phyloP scores from a whole-genome alignment of 2,329 filamentous ascomycete species.

The Ophiostoma ips region DNA sequence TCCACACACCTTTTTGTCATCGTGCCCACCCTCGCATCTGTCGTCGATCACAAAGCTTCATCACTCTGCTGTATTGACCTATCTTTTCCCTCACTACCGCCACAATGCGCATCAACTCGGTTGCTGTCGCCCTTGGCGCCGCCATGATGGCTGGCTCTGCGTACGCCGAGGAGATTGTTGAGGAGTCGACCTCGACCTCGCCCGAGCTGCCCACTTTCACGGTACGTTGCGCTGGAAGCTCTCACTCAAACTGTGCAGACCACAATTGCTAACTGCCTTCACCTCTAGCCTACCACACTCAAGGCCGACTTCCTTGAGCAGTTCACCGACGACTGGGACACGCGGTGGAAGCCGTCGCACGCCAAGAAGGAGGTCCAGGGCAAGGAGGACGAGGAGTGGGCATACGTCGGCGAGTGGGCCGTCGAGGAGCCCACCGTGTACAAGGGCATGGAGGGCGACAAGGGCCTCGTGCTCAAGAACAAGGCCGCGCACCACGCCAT shows the following conservation, averaged over 20 bases:
- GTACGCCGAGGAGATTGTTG: slow-evolving; percentile 50
- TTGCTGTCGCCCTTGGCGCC: slow-evolving; percentile 62
- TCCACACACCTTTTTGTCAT: neutral
- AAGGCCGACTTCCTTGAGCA: slow-evolving; percentile 96
- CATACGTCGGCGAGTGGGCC: slow-evolving; percentile 90
- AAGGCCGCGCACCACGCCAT: slow-evolving; percentile 96
- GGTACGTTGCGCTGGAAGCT: slow-evolving; percentile 44
- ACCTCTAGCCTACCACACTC: slow-evolving; percentile 74
- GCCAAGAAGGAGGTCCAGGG: slow-evolving; percentile 83
- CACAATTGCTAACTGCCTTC: slow-evolving; percentile 1
- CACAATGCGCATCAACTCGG: slow-evolving; percentile 73
- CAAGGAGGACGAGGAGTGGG: slow-evolving; percentile 74
- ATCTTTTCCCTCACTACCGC: neutral
- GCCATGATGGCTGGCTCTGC: slow-evolving; percentile 58
- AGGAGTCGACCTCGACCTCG: slow-evolving; percentile 32
- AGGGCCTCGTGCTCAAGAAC: slow-evolving; percentile 97
- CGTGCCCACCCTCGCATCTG: neutral
- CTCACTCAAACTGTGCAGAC: neutral
- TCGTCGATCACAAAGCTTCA: neutral
- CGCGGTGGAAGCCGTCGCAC: slow-evolving; percentile 84
- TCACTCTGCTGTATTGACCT: neutral
- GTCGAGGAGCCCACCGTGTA: slow-evolving; percentile 86
- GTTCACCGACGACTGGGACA: slow-evolving; percentile 93
- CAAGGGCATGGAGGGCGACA: slow-evolving; percentile 89
- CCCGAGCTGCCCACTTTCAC: slow-evolving; percentile 70